These are phyloP conservation scores for Collybiopsis luxurians DNA, from an alignment of 768 basidiomycete genomes.

Conservation along the genomic window DNA sequence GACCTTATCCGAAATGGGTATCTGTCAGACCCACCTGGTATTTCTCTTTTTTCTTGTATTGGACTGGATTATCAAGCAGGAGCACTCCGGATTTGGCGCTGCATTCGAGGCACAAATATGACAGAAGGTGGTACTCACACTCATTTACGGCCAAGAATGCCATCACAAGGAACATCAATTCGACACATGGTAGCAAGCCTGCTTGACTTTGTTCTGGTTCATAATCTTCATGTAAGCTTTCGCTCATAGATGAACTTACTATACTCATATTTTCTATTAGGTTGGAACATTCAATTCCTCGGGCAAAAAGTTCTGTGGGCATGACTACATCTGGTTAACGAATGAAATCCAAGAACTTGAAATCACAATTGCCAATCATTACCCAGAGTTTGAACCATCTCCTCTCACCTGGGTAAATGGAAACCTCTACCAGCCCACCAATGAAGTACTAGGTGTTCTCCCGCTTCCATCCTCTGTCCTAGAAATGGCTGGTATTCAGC, in stretches of 20 bases:
- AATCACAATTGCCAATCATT: not conserved
- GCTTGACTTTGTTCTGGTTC: slow-evolving; percentile 5
- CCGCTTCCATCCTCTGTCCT: slow-evolving; percentile 7
- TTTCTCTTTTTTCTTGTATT: slow-evolving; percentile 4
- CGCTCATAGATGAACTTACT: too few relatives aligned
- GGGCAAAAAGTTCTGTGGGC: slow-evolving; percentile 18
- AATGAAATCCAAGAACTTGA: slow-evolving; percentile 20
- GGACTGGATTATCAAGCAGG: slow-evolving; percentile 8
- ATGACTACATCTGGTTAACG: slow-evolving; percentile 21
- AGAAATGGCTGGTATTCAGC: slow-evolving; percentile 3
- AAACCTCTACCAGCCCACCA: slow-evolving; percentile 8
- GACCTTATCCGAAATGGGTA: slow-evolving; percentile 11
- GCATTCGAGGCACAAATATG: slow-evolving; percentile 13
- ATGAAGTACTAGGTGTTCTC: too few relatives aligned
- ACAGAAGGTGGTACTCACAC: slow-evolving; percentile 15
- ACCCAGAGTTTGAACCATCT: not conserved
- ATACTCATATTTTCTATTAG: too few relatives aligned
- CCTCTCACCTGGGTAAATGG: slow-evolving; percentile 12
- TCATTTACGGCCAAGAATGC: slow-evolving; percentile 1
- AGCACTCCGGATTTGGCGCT: slow-evolving; percentile 11
- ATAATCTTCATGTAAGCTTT: too few relatives aligned
- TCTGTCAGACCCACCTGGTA: slow-evolving; percentile 13
- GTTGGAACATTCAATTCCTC: slow-evolving; percentile 24
- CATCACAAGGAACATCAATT: slow-evolving; percentile 8
- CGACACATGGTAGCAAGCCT: slow-evolving; percentile 5